These are phyloP conservation scores for Kodamaea suecica DNA, from an alignment of 1,139 yeast genomes.

Conservation along the genomic window DNA sequence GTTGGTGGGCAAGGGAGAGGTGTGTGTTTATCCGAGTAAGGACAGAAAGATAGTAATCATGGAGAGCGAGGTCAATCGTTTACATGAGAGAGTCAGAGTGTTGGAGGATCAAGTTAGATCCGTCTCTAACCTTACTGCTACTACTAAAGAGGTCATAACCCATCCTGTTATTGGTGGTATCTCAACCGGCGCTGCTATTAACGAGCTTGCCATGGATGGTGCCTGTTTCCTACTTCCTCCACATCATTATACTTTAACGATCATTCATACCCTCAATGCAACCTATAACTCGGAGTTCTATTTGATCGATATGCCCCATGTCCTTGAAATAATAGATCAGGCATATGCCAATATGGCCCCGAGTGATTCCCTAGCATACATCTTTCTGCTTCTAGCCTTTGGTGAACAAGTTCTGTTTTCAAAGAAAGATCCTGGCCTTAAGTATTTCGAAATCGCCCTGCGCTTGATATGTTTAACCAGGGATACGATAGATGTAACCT, in stretches of 20 bases:
- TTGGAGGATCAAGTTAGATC: slow-evolving; percentile 23
- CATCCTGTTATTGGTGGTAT: too few species aligned
- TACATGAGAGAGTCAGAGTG: slow-evolving; percentile 39
- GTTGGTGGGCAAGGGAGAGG: slow-evolving; percentile 29
- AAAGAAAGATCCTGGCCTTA: slow-evolving; percentile 29
- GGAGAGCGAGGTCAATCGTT: slow-evolving; percentile 47
- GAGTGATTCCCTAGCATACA: slow-evolving; percentile 24
- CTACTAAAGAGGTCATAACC: slow-evolving; percentile 1
- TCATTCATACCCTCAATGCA: slow-evolving; percentile 30
- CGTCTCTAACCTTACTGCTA: slow-evolving; percentile 3
- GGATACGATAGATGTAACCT: slow-evolving; percentile 38
- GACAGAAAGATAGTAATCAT: slow-evolving; percentile 51
- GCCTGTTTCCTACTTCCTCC: slow-evolving; percentile 17
- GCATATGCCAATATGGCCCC: slow-evolving; percentile 6
- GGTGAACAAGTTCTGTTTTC: slow-evolving; percentile 33
- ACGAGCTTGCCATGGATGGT: too few species aligned
- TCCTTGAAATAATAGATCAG: slow-evolving; percentile 3
- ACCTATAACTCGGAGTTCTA: slow-evolving; percentile 43
- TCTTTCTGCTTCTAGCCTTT: slow-evolving; percentile 34
- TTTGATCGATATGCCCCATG: slow-evolving; percentile 25
- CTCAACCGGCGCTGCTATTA: too few species aligned
- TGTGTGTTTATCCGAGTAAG: slow-evolving; percentile 47
- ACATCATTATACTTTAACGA: slow-evolving; percentile 24
- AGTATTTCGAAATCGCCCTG: slow-evolving; percentile 38
- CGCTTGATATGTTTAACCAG: slow-evolving; percentile 38